Percentiles rank a stretch among this genome's conserved stretches.
Conservation (phyloP, 176 grass and related monocot species). For the Poa pratensis region DNA sequence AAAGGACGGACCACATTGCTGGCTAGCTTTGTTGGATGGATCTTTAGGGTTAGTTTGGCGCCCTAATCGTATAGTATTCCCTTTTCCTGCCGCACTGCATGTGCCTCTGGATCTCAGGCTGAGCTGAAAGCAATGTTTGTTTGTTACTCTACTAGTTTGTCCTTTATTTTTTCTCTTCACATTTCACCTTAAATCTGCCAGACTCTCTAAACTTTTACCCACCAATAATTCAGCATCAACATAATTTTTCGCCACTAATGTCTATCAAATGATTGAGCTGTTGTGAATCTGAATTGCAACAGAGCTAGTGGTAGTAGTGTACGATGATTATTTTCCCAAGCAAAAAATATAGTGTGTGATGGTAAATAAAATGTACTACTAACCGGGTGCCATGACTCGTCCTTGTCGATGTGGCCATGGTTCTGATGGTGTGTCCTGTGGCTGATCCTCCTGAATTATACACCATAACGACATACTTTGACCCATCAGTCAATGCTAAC, state of each 20-base stretch:
- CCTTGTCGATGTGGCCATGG: conserved; percentile 83
- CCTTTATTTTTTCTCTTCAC: not conserved
- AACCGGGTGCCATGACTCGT: conserved; percentile 95
- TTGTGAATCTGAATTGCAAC: not conserved
- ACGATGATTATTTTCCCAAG: not conserved
- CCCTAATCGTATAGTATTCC: conserved; percentile 2
- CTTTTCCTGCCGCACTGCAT: conserved; percentile 6
- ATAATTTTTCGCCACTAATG: not conserved
- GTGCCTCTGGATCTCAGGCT: conserved; percentile 37
- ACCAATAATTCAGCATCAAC: not conserved
- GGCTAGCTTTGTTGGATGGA: conserved; percentile 9
- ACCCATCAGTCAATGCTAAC: not conserved
- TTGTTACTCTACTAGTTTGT: not conserved
- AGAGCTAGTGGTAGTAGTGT: not conserved
- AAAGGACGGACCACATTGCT: conserved; percentile 23
- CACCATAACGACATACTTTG: conserved; percentile 2
- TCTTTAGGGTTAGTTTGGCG: conserved; percentile 15
- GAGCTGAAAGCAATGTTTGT: conserved; percentile 19
- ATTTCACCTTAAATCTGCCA: conserved; percentile 21
- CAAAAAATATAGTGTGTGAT: not conserved
- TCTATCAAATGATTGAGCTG: not conserved
- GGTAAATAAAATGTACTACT: conserved; percentile 11
- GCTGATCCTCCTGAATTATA: conserved; percentile 81
- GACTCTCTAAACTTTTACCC: conserved; percentile 4
- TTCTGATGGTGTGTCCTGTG: conserved; percentile 95